Base-by-base conservation (phyloP, 345 rosid genomes). In the Syzygium oleosum region DNA sequence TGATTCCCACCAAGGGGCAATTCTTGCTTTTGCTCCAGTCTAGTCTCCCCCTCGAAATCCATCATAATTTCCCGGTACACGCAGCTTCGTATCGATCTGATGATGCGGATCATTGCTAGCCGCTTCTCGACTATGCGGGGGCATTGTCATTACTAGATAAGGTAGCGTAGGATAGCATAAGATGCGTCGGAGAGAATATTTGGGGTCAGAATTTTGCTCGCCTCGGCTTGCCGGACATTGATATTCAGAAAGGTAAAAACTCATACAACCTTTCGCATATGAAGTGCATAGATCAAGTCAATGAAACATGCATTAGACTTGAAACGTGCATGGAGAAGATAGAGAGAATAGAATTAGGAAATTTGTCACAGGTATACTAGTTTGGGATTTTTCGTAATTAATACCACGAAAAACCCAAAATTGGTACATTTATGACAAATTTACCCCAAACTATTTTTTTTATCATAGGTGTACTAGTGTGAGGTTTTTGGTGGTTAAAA, bases 181-280 rank as follows among this genome's bases (percentile, higher is more conserved):
- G 23, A 68, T 68, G 17, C 3, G 21, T 31, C 0, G 46, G 46
- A 68, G 46, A 68, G 46, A 34, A 68, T 34, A 16, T 4, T 34
- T 9, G 43, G 1, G 0, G 83, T 73, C 0, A 11, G 49, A 27
- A 0, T 73, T 38, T 38, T 38, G 0, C 11, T 19, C 0, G 2
- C 49, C 27, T 38, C 27, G 12, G 23, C 23, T 73, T 7, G 49
- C 83, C 83, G 12, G 49, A 38, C 23, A 0, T 38, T 22, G 83
- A 13, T 10, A 19, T 38, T 12, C 49, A 73, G 49, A 21, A 73
- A 73, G 83, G 83, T 73, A 43, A 38, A 19, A 38, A 19, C 49
- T 38, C 49, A 73, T 38, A 73, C 49, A 21, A 21, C 38, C 46
- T 73, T 73, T 19, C 46, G 46, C 80, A 34, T 73, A 19, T 34